These are phyloP conservation scores for Leavenworthia alabamica DNA, from an alignment of 345 rosid species.

Conservation along the genomic window DNA sequence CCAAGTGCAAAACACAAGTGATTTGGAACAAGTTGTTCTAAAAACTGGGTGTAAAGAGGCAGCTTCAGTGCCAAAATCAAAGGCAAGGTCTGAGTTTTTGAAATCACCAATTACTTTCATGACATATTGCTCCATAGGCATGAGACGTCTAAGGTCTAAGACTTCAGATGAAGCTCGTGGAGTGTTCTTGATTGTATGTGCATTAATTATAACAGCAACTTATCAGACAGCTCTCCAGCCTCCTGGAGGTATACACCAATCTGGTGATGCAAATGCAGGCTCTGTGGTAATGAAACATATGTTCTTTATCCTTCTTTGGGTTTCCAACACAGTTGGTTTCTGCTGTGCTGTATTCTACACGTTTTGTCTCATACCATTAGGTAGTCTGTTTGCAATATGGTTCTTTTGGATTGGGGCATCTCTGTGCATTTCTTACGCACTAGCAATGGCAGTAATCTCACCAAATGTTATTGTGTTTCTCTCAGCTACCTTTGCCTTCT, in stretches of 20 bases:
- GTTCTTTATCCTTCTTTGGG: slow-evolving; percentile 9
- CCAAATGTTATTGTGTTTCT: background rate
- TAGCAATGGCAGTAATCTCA: slow-evolving; percentile 19
- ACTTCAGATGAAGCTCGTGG: slow-evolving; percentile 8
- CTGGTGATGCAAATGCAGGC: background rate
- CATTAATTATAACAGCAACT: slow-evolving; percentile 18
- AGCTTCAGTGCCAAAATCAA: background rate
- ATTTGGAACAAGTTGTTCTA: background rate
- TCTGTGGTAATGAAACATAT: slow-evolving; percentile 1
- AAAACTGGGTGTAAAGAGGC: background rate
- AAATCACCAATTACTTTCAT: slow-evolving; percentile 14
- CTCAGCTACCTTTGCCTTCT: background rate
- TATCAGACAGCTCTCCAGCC: slow-evolving; percentile 24
- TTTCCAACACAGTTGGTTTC: slow-evolving; percentile 12
- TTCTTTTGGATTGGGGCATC: background rate
- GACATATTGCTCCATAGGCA: background rate
- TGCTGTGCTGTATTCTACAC: slow-evolving; percentile 14
- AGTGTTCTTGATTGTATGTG: slow-evolving; percentile 11
- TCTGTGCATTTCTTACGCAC: slow-evolving; percentile 9
- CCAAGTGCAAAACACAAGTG: background rate
- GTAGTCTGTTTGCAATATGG: background rate
- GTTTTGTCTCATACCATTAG: slow-evolving; percentile 16
- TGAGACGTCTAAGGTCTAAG: background rate
- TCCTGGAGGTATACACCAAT: slow-evolving; percentile 20
- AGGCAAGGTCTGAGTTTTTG: background rate